Evolutionary conservation across 1,139 yeast genomes (phyloP), one percentile per base, ranked within the genome.

Genomic region (Lodderomyces margitis): DNA sequence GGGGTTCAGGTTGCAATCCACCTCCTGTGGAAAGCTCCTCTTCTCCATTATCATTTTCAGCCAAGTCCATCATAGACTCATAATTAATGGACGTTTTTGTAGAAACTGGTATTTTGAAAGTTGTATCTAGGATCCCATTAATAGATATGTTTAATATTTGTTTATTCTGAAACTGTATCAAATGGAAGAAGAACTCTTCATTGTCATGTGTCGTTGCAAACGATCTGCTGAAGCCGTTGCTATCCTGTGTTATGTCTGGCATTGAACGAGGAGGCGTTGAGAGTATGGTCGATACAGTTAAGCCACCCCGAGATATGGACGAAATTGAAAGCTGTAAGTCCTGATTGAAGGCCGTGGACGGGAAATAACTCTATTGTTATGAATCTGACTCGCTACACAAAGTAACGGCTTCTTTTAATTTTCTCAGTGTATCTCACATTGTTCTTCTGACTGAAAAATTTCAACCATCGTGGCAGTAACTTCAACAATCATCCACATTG

Each of bases 71-170:
- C 14, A 51, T 46, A 12, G 55, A 43, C 8, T 54, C 53, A 27
- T 54, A 49, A 38, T 54, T 58, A 6, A 62, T 56, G 16, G 66
- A 52, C 11, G 66, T 54, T 43, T 62, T 61, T 8, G 75, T 59
- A n/a, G 70, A 58, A 20, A 68, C 46, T 1, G 75, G 74, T 7
- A 72, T 52, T 36, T 68, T 70, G 43, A 67, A 66, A 0, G 76
- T 69, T 11, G 75, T 62, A 49, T 71, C 77, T 50, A 66, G 62
- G 5, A 65, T 58, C 0, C 75, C 75, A 49, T 70, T 56, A 31
- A 64, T 57, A 27, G 64, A 58, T 8, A 72, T 54, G 43, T 70
- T 70, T 41, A 71, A 40, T 12, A 72, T 59, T 38, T 63, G 54
- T 40, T 62, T 62, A 45, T 71, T 71, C 1, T 50, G 60, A 5